Evolutionary conservation across 352 stramenopile species (phyloP).

Genomic region (Stramenopiles sp.): DNA sequence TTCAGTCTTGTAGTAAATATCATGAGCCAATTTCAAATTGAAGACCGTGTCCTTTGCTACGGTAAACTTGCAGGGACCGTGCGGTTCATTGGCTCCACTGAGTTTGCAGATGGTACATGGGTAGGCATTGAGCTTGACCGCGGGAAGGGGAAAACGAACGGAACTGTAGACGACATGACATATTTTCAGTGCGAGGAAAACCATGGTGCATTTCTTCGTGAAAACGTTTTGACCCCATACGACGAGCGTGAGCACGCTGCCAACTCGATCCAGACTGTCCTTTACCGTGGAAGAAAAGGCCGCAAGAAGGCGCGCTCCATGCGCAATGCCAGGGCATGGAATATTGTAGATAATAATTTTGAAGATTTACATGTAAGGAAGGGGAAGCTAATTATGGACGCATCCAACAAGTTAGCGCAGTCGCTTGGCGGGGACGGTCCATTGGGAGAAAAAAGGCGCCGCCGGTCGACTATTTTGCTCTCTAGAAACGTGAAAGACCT

Average conservation of each 20-base stretch:
- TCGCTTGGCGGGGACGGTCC: too few relatives aligned
- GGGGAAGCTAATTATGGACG: too few relatives aligned
- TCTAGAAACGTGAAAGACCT: slow-evolving; percentile 4
- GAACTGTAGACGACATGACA: slow-evolving; percentile 39
- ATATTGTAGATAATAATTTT: slow-evolving; percentile 39
- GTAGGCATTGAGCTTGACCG: slow-evolving; percentile 60
- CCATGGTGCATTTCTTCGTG: slow-evolving; percentile 53
- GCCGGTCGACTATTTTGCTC: too few relatives aligned
- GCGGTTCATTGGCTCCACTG: slow-evolving; percentile 17
- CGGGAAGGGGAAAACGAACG: slow-evolving; percentile 42
- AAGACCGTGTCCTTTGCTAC: slow-evolving; percentile 12
- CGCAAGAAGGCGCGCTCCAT: background rate
- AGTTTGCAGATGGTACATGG: slow-evolving; percentile 18
- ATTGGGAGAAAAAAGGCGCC: too few relatives aligned
- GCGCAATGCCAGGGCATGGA: slow-evolving; percentile 24
- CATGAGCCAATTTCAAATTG: too few relatives aligned
- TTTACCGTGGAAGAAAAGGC: slow-evolving; percentile 21
- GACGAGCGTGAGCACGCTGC: background rate
- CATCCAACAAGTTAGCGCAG: too few relatives aligned
- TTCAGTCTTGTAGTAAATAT: too few relatives aligned
- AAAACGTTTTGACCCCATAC: slow-evolving; percentile 33
- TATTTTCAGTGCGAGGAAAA: slow-evolving; percentile 56
- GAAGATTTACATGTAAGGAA: too few relatives aligned
- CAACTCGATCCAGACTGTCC: background rate
- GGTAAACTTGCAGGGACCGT: slow-evolving; percentile 15